These are phyloP conservation scores for Podaxis sp. DNA, from an alignment of 768 basidiomycete species.

Conservation along the genomic window DNA sequence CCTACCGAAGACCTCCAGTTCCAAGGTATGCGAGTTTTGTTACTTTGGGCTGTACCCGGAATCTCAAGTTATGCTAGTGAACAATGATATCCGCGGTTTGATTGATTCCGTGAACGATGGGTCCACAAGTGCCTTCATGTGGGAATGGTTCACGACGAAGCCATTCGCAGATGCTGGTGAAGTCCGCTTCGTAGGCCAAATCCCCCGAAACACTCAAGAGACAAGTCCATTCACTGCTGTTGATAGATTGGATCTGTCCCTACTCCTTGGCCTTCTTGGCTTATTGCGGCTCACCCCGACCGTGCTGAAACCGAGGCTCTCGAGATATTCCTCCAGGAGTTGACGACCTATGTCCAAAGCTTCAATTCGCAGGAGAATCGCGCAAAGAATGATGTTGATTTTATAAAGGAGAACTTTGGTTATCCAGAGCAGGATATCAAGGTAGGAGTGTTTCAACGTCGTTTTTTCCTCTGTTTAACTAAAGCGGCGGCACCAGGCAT, in stretches of 20 bases:
- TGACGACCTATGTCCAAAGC: slow-evolving; percentile 59
- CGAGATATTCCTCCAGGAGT: slow-evolving; percentile 51
- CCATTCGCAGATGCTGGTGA: slow-evolving; percentile 76
- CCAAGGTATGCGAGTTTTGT: slow-evolving; percentile 43
- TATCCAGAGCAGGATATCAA: slow-evolving; percentile 81
- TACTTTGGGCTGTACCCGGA: neutral
- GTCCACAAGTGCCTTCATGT: slow-evolving; percentile 88
- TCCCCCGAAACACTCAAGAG: neutral
- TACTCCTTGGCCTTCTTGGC: slow-evolving; percentile 97
- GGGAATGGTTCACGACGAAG: slow-evolving; percentile 85
- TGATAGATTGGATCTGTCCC: slow-evolving; percentile 75
- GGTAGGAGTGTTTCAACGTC: slow-evolving; percentile 28
- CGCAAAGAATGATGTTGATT: slow-evolving; percentile 58
- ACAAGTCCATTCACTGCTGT: neutral
- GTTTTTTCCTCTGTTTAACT: neutral
- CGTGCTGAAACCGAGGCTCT: slow-evolving; percentile 50
- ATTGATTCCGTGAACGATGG: slow-evolving; percentile 86
- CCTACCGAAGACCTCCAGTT: slow-evolving; percentile 57
- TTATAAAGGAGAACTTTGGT: slow-evolving; percentile 74
- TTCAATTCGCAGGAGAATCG: slow-evolving; percentile 64
- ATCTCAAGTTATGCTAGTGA: slow-evolving; percentile 40
- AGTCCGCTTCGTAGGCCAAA: slow-evolving; percentile 70
- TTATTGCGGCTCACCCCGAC: slow-evolving; percentile 81
- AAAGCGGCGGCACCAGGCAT: slow-evolving; percentile 44
- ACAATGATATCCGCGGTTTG: slow-evolving; percentile 76